These are phyloP conservation scores for Oropetium thomaeum DNA, from an alignment of 176 grass and related monocot species.

Conservation along the genomic window DNA sequence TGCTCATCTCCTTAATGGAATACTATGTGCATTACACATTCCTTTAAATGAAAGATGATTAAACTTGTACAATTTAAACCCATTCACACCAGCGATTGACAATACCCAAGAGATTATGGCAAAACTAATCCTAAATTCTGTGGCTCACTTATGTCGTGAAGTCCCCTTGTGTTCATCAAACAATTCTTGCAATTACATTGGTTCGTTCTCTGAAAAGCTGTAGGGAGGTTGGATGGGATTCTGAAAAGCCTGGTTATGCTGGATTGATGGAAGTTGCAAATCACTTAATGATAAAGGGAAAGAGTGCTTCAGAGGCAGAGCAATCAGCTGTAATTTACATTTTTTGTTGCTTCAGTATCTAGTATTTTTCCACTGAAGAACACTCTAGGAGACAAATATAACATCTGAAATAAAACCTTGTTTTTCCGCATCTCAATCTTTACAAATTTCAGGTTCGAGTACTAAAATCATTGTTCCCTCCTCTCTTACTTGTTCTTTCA, in stretches of 20 bases:
- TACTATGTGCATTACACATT: too few species aligned
- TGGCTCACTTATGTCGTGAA: too few species aligned
- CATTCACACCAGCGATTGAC: too few species aligned
- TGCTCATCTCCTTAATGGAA: too few species aligned
- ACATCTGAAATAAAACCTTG: neutral
- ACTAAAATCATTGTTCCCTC: conserved; percentile 64
- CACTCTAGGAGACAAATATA: neutral
- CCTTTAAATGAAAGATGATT: too few species aligned
- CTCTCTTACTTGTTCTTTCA: conserved; percentile 79
- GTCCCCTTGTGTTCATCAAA: neutral
- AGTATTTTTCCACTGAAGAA: too few species aligned
- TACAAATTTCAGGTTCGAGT: conserved; percentile 60
- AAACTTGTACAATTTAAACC: too few species aligned
- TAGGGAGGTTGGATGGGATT: conserved; percentile 97
- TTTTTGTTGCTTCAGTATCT: too few species aligned
- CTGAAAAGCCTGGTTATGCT: conserved; percentile 62
- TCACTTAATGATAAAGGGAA: conserved; percentile 70
- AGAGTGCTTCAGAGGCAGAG: conserved; percentile 61
- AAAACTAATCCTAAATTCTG: too few species aligned
- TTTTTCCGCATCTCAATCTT: neutral
- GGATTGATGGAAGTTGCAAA: conserved; percentile 84
- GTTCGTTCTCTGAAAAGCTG: conserved; percentile 41
- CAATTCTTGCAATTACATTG: neutral
- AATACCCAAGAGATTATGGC: too few species aligned
- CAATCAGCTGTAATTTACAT: conserved; percentile 81